Evolutionary conservation across 805 yeast species (phyloP), one percentile per base, ranked within the genome.

Genomic region (Suhomyces sp.): DNA sequence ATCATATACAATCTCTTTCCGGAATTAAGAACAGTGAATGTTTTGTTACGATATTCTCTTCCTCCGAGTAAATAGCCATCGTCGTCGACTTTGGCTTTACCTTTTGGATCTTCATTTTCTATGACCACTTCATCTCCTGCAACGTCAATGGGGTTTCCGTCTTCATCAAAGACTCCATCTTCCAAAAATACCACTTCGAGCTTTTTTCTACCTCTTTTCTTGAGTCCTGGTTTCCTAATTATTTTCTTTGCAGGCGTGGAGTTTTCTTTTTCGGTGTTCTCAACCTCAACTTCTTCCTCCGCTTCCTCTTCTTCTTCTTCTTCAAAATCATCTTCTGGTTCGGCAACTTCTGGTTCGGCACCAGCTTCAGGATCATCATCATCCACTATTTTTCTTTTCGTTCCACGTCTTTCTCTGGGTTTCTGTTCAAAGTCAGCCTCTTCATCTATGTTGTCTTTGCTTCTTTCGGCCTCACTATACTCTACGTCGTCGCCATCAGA

Each of bases 1-100:
- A 94, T 81, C 96, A 93, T 92, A 69, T 83, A 94, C 53, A 85
- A 76, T 58, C 85, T 78, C 19, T 84, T 82, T 7, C 96, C 97
- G 51, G 83, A 76, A 4, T 83, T 85, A 42, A 74, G 65, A 7
- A 87, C 75, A 5, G 84, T 85, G 68, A 88, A 88, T 0, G 87
- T 80, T 55, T 86, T 81, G 51, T 86, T 84, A 54, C 92, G 78
- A 72, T 81, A 93, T 62, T 83, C 82, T 57, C 97, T 80, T 15
- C 84, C 92, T 4, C 88, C 96, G 44, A 69, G 65, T 54, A 93
- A 73, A 46, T 78, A 77, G 27, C 98, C 98, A 54, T 78, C 65
- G 41, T 66, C 75, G 59, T 83, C 84, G 38, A 93, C 82, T 67
- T 93, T 93, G 7, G 68, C 77, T 54, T 86, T 88, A 48, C 97